Percentiles rank a stretch among this genome's conserved stretches.
phyloP scores from a whole-genome alignment of 2,329 filamentous ascomycete genomes.

The Aspergillus brasiliensis region DNA sequence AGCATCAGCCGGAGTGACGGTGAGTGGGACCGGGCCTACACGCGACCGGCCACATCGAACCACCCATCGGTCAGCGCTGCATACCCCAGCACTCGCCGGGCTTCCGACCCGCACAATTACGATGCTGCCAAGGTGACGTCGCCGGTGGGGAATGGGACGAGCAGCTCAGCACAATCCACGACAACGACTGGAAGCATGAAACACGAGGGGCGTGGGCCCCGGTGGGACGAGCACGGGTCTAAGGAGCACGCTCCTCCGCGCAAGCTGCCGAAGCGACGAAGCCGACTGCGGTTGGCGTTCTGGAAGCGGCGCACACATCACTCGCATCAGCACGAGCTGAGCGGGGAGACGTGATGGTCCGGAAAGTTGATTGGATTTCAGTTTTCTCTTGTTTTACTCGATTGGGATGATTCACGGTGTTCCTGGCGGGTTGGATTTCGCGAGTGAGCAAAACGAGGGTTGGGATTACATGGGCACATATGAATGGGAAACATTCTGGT shows the following conservation, averaged over 20 bases:
- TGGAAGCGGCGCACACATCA: constrained; percentile 42
- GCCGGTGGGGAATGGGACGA: constrained; percentile 24
- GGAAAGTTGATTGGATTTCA: constrained; percentile 6
- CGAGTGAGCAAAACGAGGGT: constrained; percentile 11
- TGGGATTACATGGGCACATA: constrained; percentile 23
- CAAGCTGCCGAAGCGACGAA: constrained; percentile 40
- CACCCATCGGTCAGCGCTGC: constrained; percentile 23
- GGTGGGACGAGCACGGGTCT: constrained; percentile 23
- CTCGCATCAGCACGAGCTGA: constrained; percentile 33
- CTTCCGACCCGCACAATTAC: constrained; percentile 29
- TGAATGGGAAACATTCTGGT: constrained; percentile 28
- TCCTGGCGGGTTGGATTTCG: constrained; percentile 17
- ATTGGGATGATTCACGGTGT: constrained; percentile 17
- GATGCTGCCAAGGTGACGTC: constrained; percentile 27
- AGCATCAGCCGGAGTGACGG: constrained; percentile 34
- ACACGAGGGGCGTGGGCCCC: constrained; percentile 23
- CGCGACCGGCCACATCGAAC: constrained; percentile 36
- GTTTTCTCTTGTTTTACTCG: constrained; percentile 12
- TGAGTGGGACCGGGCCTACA: constrained; percentile 32
- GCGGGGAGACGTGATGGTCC: constrained; percentile 33
- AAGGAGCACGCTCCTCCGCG: constrained; percentile 23
- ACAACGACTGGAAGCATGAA: constrained; percentile 30
- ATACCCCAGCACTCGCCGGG: constrained; percentile 26
- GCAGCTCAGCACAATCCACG: constrained; percentile 33
- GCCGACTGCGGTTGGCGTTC: constrained; percentile 44